A percentile compares a stretch with the other conserved stretches of the same genome.
Evolutionary conservation across 2,329 filamentous ascomycete species (phyloP).

Genomic region (Ramularia endophylla): DNA sequence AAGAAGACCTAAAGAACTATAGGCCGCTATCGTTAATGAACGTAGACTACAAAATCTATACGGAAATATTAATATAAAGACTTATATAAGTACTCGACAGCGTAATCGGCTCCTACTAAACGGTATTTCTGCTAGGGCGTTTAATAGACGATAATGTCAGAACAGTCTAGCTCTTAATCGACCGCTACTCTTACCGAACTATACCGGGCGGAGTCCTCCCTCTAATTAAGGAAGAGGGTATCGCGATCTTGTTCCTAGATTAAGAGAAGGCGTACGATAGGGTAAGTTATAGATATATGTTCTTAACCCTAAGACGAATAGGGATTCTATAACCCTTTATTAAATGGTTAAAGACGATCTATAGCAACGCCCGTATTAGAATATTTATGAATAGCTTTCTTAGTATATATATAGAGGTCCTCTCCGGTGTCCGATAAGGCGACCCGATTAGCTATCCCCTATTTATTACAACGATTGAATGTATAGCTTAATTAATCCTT

Average conservation of each 20-base stretch:
- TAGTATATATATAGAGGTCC: neutral
- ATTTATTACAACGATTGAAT: neutral
- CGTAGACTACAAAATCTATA: conserved; percentile 3
- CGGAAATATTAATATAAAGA: neutral
- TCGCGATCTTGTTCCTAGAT: no score
- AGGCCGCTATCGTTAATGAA: conserved; percentile 1
- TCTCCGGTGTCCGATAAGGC: neutral
- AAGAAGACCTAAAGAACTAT: conserved; percentile 1
- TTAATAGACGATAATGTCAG: neutral
- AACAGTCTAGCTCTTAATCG: neutral
- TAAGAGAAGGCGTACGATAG: conserved; percentile 2
- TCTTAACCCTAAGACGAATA: neutral
- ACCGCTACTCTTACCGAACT: neutral
- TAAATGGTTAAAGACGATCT: neutral
- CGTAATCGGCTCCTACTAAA: neutral
- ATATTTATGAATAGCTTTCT: conserved; percentile 2
- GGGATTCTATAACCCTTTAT: conserved; percentile 1
- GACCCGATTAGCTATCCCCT: conserved; percentile 2
- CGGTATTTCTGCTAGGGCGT: neutral
- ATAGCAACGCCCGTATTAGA: neutral
- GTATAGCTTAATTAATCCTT: neutral
- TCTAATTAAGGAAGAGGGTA: neutral
- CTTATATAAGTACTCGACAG: neutral
- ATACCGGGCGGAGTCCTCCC: neutral
- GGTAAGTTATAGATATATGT: neutral